Base-by-base conservation (phyloP, 768 basidiomycete species). In the Trametes cubensis region DNA sequence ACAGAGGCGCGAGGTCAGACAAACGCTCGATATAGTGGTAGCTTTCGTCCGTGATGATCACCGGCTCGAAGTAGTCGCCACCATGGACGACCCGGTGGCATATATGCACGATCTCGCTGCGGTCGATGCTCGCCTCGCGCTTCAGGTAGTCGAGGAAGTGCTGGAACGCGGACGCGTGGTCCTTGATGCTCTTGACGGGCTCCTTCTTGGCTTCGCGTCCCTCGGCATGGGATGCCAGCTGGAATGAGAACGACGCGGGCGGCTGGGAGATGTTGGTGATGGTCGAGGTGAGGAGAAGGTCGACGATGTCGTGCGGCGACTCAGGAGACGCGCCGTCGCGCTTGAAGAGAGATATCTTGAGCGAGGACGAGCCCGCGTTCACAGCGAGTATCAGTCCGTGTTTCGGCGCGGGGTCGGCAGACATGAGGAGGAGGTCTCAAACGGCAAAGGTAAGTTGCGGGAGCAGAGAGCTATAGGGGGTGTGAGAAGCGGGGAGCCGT, bases 71-170 rank as follows among this genome's bases (percentile, higher is more conserved):
- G 66, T 88, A 90, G 47, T 86, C 83, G 2, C 94, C 94, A 3
- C 95, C 95, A 66, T 96, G 95, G 1, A 97, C 95, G 45, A 95
- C 88, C 40, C 87, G 83, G 70, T 91, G 89, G 65, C 88, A 87
- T n/a, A 89, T 77, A 60, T 84, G 76, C 6, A 69, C 72, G 62
- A 92, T 82, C 5, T 77, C 66, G 20, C 69, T 67, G 4, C 68
- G 66, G 58, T 84, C 78, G 45, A 86, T 77, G 46, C 75, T 74
- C 1, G 75, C 73, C 21, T 80, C 77, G 6, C 69, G 52, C 58
- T 78, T 69, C 34, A 89, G 74, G 59, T 74, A 73, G 21, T 79
- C 69, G 20, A 91, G 74, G 71, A 90, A 88, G 67, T 84, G 79
- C 15, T 74, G 68, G 69, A 91, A 89, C 0, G 87, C 90, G 15